Percentiles rank a stretch among this genome's conserved stretches.
phyloP scores from a whole-genome alignment of 2,329 filamentous ascomycete genomes.

The Rhynchosporium secalis region DNA sequence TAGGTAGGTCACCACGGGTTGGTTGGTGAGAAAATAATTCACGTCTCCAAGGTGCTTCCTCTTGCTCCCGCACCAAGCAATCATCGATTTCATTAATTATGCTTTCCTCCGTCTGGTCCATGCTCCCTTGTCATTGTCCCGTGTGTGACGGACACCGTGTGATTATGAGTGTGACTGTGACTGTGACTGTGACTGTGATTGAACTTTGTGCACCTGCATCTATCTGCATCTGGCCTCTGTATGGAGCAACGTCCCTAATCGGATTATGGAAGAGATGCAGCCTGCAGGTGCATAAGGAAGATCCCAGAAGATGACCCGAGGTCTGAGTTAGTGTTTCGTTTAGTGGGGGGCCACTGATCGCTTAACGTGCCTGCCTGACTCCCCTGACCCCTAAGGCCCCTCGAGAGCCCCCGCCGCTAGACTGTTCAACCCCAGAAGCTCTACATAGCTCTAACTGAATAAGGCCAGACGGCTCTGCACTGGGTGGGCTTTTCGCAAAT shows the following conservation, averaged over 20 bases:
- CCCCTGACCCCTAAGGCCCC: background rate
- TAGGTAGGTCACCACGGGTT: background rate
- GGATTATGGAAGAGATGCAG: background rate
- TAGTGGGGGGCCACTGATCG: background rate
- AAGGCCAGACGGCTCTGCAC: background rate
- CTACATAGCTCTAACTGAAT: background rate
- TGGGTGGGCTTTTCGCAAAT: background rate
- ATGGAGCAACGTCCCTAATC: background rate
- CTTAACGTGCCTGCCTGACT: background rate
- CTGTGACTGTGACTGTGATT: background rate
- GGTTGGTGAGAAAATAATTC: background rate
- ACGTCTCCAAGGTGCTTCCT: background rate
- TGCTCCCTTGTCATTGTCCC: background rate
- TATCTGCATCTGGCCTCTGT: background rate
- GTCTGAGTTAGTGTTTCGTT: background rate
- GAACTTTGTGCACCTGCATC: background rate
- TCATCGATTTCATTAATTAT: background rate
- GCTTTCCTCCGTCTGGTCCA: background rate
- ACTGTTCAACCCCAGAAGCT: background rate
- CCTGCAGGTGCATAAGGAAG: background rate
- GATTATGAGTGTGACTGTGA: no score
- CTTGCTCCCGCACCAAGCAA: background rate
- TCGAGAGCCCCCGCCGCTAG: conserved; percentile 1
- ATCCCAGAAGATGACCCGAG: background rate
- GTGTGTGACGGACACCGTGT: background rate